Percentiles rank a stretch among this genome's conserved stretches.
Evolutionary conservation across 2,329 filamentous ascomycete species (phyloP).

Genomic region (Clathrospora elynae): DNA sequence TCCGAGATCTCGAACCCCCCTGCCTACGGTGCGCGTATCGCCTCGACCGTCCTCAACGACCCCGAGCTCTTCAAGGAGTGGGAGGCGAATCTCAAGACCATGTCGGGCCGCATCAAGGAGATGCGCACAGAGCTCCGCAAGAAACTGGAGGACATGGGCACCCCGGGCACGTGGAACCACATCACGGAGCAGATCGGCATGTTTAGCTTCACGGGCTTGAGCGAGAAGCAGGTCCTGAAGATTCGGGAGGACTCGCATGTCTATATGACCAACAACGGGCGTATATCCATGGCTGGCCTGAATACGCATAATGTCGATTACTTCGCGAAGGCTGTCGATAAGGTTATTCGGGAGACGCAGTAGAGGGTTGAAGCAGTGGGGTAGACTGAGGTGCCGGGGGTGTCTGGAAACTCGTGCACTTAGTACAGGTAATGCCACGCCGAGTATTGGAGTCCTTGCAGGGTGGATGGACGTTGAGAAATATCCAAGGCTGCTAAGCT

Average conservation of each 20-base stretch:
- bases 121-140: constrained; percentile 81
- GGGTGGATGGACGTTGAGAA: too few relatives aligned
- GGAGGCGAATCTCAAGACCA: constrained; percentile 88
- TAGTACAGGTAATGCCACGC: background rate
- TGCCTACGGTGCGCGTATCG: constrained; percentile 90
- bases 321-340: constrained; percentile 86
- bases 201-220: constrained; percentile 92
- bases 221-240: constrained; percentile 72
- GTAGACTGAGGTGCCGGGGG: background rate
- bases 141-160: constrained; percentile 82
- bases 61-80: constrained; percentile 81
- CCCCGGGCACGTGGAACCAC: constrained; percentile 92
- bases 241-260: constrained; percentile 74
- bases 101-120: constrained; percentile 92
- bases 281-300: constrained; percentile 97
- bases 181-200: constrained; percentile 99
- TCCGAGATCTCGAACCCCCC: constrained; percentile 98
- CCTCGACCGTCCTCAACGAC: constrained; percentile 83
- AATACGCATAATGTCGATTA: constrained; percentile 93
- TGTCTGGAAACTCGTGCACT: background rate
- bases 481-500: too few relatives aligned
- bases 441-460: background rate
- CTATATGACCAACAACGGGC: constrained; percentile 96
- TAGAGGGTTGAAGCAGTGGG: constrained; percentile 19
- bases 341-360: constrained; percentile 69